Base-by-base conservation (phyloP, 345 rosid genomes). In the Lumnitzera littorea region DNA sequence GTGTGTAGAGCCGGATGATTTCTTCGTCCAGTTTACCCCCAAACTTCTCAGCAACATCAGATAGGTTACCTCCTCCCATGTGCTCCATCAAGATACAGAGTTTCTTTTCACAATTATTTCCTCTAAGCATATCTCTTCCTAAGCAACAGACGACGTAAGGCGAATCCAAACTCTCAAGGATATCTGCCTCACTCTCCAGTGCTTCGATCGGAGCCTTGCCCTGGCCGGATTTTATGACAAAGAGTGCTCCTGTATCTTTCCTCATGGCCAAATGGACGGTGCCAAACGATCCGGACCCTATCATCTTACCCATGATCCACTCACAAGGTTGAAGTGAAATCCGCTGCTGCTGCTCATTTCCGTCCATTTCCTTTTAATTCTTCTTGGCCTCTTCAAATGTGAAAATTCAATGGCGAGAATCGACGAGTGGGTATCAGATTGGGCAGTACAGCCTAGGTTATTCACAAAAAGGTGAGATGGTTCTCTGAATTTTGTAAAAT, bases 71-170 rank as follows among this genome's bases (percentile, higher is more conserved):
- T 41, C 76, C 65, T 24, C 58, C 66, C 70, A 77, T 71, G 20
- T 74, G 74, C 70, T 74, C 80, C 74, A 77, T 62, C 72, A 80
- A 72, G 11, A 76, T 62, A 46, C 49, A 49, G 3, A 64, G 14
- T 51, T 53, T 58, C 3, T 41, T 47, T 25, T 23, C 63, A 43
- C 60, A 62, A 0, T 73, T 50, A 0, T 48, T 43, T 23, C 15
- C 71, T 47, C 57, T 17, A 13, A 23, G 23, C 15, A 31, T 25
- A 13, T 66, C 62, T 59, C 13, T 64, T 13, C 84, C 79, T 3
- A 66, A 20, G 56, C 58, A 75, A n/a, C 12, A 24, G 11, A 78
- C 63, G 52, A 76, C 31, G 15, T 66, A 52, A 2, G 76, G 79
- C 3, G 75, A 76, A 51, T 56, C 46, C 65, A 80, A 50, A 41